A percentile compares a stretch with the other conserved stretches of the same genome.
Evolutionary conservation across 2,329 filamentous ascomycete genomes (phyloP).

Genomic region (Colletotrichum tanaceti): DNA sequence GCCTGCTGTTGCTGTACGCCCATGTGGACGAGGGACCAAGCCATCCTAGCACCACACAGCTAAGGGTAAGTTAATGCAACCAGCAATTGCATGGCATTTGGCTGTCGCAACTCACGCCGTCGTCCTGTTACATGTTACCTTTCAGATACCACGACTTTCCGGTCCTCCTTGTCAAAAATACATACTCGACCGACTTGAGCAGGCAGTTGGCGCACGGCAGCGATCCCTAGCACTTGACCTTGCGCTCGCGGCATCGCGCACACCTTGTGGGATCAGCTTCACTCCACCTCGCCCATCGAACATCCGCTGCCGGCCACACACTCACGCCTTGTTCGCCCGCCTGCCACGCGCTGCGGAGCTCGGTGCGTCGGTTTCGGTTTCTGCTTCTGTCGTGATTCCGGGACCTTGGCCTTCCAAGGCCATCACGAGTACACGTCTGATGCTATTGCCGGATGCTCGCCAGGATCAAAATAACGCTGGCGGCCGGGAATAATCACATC

Average conservation of each 20-base stretch:
- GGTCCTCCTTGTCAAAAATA: conserved; percentile 34
- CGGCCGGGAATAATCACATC: too few relatives aligned
- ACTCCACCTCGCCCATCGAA: too few relatives aligned
- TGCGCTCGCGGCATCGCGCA: conserved; percentile 30
- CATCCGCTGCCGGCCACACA: background rate
- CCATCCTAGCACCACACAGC: conserved; percentile 16
- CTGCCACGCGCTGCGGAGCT: conserved; percentile 5
- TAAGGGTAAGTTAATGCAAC: background rate
- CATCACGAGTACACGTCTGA: background rate
- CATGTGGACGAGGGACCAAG: conserved; percentile 32
- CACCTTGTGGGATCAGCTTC: conserved; percentile 9
- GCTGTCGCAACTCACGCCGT: conserved; percentile 4
- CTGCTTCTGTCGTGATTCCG: conserved; percentile 2
- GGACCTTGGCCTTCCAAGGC: conserved; percentile 5
- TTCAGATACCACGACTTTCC: conserved; percentile 33
- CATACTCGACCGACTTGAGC: conserved; percentile 24
- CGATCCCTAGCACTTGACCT: conserved; percentile 31
- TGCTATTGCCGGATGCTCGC: background rate
- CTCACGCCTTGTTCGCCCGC: conserved; percentile 22
- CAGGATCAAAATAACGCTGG: background rate
- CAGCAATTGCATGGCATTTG: background rate
- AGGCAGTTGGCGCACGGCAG: conserved; percentile 27
- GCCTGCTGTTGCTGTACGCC: conserved; percentile 35
- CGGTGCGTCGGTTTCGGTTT: background rate
- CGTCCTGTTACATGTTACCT: conserved; percentile 30